phyloP scores from a whole-genome alignment of 371 early-diverging fungal species.

The Mucor ambiguus region DNA sequence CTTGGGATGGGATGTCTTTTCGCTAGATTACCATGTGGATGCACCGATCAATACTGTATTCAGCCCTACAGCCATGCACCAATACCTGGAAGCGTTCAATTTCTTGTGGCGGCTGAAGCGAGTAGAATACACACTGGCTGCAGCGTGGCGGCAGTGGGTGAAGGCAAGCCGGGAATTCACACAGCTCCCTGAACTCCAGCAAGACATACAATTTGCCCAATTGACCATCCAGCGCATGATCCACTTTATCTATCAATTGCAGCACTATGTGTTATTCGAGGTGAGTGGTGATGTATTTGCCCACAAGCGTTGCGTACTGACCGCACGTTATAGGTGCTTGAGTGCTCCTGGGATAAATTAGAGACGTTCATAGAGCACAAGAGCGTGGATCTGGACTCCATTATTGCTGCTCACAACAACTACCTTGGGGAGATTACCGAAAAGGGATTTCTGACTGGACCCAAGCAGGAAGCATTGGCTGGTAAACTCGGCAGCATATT shows the following conservation, averaged over 20 bases:
- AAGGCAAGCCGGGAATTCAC: constrained; percentile 62
- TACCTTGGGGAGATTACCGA: constrained; percentile 67
- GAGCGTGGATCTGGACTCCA: constrained; percentile 69
- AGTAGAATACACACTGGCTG: constrained; percentile 77
- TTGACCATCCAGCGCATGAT: constrained; percentile 84
- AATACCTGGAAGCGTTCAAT: constrained; percentile 81
- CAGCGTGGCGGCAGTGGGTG: constrained; percentile 80
- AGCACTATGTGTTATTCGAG: constrained; percentile 86
- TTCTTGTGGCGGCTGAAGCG: constrained; percentile 92
- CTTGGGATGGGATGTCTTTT: constrained; percentile 92
- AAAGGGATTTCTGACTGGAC: constrained; percentile 61
- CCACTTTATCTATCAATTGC: constrained; percentile 92
- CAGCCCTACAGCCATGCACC: constrained; percentile 70
- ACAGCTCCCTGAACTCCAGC: constrained; percentile 39
- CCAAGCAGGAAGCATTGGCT: constrained; percentile 36
- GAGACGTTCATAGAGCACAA: constrained; percentile 58
- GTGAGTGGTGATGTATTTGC: constrained; percentile 28
- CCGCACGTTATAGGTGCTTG: constrained; percentile 67
- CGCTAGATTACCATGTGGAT: constrained; percentile 83
- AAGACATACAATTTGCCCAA: constrained; percentile 66
- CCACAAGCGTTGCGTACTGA: neutral
- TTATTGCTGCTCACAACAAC: constrained; percentile 71
- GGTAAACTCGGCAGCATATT: constrained; percentile 39
- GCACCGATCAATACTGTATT: constrained; percentile 88
- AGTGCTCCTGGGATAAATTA: constrained; percentile 90